Evolutionary conservation across 257 asterid genomes (phyloP), one percentile per base, ranked within the genome.

Genomic region (Rubia yunnanensis): DNA sequence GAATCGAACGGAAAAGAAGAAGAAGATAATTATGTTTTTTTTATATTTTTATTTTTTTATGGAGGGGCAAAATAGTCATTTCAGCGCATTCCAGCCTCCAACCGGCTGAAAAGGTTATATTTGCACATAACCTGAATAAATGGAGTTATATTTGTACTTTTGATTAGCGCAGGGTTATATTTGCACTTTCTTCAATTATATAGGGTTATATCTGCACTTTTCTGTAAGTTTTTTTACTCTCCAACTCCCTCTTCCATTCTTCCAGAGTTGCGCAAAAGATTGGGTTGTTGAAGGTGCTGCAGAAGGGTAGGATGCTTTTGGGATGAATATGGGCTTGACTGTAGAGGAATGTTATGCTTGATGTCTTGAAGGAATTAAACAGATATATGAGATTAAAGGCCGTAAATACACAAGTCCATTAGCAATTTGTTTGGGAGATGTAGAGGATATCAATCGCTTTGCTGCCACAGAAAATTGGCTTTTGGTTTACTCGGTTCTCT

Each of bases 321-420:
- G 67, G 70, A 80, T 56, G 59, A 74, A 73, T 57, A 85, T 80
- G 87, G 67, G 75, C 64, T 73, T 75, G 82, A 74, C 77, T 68
- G 63, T 60, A 66, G 83, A 82, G 31, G 80, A 80, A 38, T 70
- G 78, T 63, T 61, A 79, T 65, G 85, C 78, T 63, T 86, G 78
- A 18, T 30, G 65, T 30, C 65, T 77, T 74, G 92, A 86, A 78
- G 99, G 97, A 55, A 90, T 94, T 66, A 80, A 83, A 39, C 71
- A 78, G 65, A 89, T 90, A 49, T 94, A 88, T 69, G 96, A 88
- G 83, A 90, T 87, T 73, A 94, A 94, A 78, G 96, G 99, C 7
- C 94, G 97, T 56, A 88, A 88, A 65, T 75, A 76, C 50, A 94
- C 97, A 3, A 88, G 85, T 52, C 99, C 97, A 38, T 85, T 89